phyloP scores from a whole-genome alignment of 768 basidiomycete species.

The Tricholoma sp. region DNA sequence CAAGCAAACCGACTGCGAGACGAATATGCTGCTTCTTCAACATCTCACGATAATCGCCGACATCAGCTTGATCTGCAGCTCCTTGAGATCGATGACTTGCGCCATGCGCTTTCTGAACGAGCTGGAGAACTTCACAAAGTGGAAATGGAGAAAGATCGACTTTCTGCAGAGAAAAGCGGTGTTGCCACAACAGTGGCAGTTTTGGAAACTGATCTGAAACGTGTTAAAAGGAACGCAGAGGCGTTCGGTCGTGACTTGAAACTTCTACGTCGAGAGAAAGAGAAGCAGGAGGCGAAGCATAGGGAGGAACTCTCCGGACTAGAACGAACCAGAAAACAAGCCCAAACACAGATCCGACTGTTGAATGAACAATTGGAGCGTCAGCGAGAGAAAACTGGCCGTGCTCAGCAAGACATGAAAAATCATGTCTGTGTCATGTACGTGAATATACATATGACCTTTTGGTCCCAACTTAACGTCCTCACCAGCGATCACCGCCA shows the following conservation, averaged over 20 bases:
- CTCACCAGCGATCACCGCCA: slow-evolving; percentile 45
- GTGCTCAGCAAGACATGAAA: slow-evolving; percentile 41
- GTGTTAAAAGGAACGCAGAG: slow-evolving; percentile 74
- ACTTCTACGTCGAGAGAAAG: slow-evolving; percentile 60
- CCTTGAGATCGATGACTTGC: slow-evolving; percentile 74
- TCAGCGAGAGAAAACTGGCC: slow-evolving; percentile 45
- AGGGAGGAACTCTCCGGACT: slow-evolving; percentile 50
- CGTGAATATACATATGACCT: slow-evolving; percentile 18
- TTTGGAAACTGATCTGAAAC: slow-evolving; percentile 69
- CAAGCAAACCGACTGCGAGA: slow-evolving; percentile 58
- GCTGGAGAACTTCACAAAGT: slow-evolving; percentile 57
- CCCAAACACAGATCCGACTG: slow-evolving; percentile 58
- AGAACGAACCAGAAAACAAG: slow-evolving; percentile 66
- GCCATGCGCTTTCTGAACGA: slow-evolving; percentile 55
- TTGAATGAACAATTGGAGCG: slow-evolving; percentile 62
- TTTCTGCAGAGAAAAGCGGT: slow-evolving; percentile 57
- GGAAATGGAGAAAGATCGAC: slow-evolving; percentile 59
- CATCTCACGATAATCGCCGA: slow-evolving; percentile 65
- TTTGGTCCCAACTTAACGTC: slow-evolving; percentile 3
- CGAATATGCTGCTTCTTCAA: slow-evolving; percentile 56
- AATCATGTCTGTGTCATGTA: slow-evolving; percentile 60
- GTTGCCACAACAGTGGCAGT: slow-evolving; percentile 60
- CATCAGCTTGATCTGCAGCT: slow-evolving; percentile 70
- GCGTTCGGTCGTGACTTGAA: slow-evolving; percentile 76
- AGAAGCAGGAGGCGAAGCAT: slow-evolving; percentile 49